Percentiles rank a stretch among this genome's conserved stretches.
Conservation (phyloP, 495 filamentous ascomycete genomes). For the Neurospora sp. region DNA sequence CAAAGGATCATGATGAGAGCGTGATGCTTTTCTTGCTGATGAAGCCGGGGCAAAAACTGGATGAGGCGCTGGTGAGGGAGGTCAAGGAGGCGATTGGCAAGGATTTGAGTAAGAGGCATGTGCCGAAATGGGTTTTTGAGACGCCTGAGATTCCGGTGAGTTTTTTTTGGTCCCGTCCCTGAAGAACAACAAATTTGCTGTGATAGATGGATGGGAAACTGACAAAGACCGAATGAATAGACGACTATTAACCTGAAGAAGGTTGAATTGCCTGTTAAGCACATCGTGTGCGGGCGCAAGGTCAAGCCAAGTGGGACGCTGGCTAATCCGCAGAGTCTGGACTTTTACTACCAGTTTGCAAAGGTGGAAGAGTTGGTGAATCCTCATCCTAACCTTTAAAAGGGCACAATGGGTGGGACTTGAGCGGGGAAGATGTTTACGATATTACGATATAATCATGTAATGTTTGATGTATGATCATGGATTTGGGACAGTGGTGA, state of each 20-base stretch:
- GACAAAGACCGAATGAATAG: slow-evolving; percentile 23
- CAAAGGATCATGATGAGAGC: slow-evolving; percentile 57
- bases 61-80: slow-evolving; percentile 42
- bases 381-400: not conserved
- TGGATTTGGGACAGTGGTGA: not conserved
- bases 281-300: slow-evolving; percentile 64
- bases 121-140: slow-evolving; percentile 70
- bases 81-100: slow-evolving; percentile 52
- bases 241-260: slow-evolving; percentile 79
- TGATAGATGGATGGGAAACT: too few relatives aligned
- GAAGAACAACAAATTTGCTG: too few relatives aligned
- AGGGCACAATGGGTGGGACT: not conserved
- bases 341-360: slow-evolving; percentile 74
- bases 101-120: slow-evolving; percentile 60
- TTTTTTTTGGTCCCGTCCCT: slow-evolving; percentile 4
- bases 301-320: slow-evolving; percentile 71
- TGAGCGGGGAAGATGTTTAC: not conserved
- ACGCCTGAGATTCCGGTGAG: slow-evolving; percentile 70
- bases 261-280: slow-evolving; percentile 76
- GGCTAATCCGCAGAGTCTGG: slow-evolving; percentile 61
- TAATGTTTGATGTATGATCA: not conserved
- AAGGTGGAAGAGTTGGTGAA: slow-evolving; percentile 56
- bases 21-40: slow-evolving; percentile 71
- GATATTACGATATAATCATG: not conserved
- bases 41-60: slow-evolving; percentile 49